Base-by-base conservation (phyloP, 176 grass and related monocot genomes). In the Avena eriantha region DNA sequence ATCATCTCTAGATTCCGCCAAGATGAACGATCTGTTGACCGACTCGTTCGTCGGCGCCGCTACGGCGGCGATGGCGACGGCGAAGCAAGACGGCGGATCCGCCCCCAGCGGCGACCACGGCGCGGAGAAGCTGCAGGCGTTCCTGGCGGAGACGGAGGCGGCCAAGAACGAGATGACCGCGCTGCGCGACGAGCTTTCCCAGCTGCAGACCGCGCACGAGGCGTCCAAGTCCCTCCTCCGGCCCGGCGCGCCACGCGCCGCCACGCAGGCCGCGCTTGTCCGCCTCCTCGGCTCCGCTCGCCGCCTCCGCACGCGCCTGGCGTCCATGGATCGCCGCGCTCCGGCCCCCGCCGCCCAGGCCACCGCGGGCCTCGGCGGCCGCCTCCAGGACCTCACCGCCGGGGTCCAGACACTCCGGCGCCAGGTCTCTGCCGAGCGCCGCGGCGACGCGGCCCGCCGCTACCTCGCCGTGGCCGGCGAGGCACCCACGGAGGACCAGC, bases 391-490 rank as follows among this genome's bases (percentile, higher is more conserved):
- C 48, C 85, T 88, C 23, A 97, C 93, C 56, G 87, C 71, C 17
- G 89, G 76, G 13, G 92, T 94, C 53, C 81, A 69, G 74, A 89
- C 82, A 0, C 72, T 97, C 66, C 87, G 92, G 45, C 79, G 78
- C 31, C 90, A 87, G 49, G 81, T 93, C 48, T 76, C 90, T 1
- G 83, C 86, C 3, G 92, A 93, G 48, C 90, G 92, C 70, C 86
- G 82, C 4, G 85, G 85, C 69, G 93, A 93, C 50, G 89, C 92
- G 53, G 90, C 77, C 22, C 78, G 89, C 18, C 78, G 90, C 34
- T 56, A 95, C 87, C 90, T 88, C 91, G 87, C 95, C 14, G 77
- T 93, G 18, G 80, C 91, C 35, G 95, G 93, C 4, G 91, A 95
- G 75, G 74, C 81, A 19, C 87, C 91, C 3, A 88, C 82, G 48